Percentiles rank a stretch among this genome's conserved stretches.
phyloP scores from a whole-genome alignment of 306 rosid genomes.

The Nissolia schottii region DNA sequence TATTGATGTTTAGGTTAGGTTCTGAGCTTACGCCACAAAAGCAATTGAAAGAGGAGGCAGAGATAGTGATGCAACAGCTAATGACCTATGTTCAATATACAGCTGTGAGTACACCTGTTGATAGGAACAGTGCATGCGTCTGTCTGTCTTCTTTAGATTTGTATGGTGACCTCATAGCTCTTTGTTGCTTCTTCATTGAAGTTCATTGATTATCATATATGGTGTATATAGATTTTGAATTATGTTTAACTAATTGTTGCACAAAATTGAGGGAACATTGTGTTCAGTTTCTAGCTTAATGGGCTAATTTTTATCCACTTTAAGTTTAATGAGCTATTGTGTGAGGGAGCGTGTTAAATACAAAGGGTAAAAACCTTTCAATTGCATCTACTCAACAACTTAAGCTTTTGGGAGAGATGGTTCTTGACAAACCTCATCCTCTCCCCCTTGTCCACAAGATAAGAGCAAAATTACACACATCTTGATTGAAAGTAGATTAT shows the following conservation, averaged over 20 bases:
- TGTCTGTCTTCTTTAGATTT: constrained; percentile 10
- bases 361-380: too few species aligned
- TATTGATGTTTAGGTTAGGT: constrained; percentile 62
- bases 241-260: not conserved
- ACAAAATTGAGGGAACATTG: not conserved
- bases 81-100: constrained; percentile 84
- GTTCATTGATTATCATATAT: constrained; percentile 8
- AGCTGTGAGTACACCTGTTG: constrained; percentile 64
- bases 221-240: too few species aligned
- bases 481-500: not conserved
- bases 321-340: not conserved
- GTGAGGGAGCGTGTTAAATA: too few species aligned
- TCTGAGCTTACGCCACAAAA: constrained; percentile 70
- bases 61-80: constrained; percentile 74
- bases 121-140: constrained; percentile 17
- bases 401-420: too few species aligned
- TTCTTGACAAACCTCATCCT: too few species aligned
- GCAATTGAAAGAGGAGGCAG: constrained; percentile 88
- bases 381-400: too few species aligned
- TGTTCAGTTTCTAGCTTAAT: not conserved
- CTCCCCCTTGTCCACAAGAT: not conserved
- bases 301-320: not conserved
- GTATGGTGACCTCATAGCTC: constrained; percentile 1
- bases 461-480: not conserved
- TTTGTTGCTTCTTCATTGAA: not conserved